These are phyloP conservation scores for Sungouiozyma intestinalis DNA, from an alignment of 805 yeast species.

Conservation along the genomic window DNA sequence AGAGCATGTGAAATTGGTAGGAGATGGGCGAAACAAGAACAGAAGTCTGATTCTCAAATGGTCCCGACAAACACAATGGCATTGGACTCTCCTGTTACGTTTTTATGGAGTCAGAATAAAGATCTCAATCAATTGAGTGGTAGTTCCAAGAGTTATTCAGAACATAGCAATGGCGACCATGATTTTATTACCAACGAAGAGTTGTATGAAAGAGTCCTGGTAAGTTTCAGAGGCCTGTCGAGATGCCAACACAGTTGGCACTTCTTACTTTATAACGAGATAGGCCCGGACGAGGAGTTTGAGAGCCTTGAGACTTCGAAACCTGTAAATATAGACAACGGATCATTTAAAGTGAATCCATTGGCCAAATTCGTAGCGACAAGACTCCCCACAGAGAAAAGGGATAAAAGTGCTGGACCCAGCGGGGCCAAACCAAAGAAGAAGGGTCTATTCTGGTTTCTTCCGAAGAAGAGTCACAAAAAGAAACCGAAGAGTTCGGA, in stretches of 20 bases:
- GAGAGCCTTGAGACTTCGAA: neutral
- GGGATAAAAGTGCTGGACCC: slow-evolving; percentile 5
- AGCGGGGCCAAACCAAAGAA: slow-evolving; percentile 13
- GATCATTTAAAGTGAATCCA: slow-evolving; percentile 23
- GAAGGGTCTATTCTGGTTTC: slow-evolving; percentile 20
- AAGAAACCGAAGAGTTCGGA: slow-evolving; percentile 4
- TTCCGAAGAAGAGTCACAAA: slow-evolving; percentile 10
- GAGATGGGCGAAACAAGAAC: slow-evolving; percentile 19
- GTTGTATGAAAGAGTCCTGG: slow-evolving; percentile 9
- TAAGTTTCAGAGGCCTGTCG: neutral
- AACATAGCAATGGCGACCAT: neutral
- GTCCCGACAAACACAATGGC: slow-evolving; percentile 9
- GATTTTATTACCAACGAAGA: slow-evolving; percentile 7
- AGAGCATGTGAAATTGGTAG: slow-evolving; percentile 7
- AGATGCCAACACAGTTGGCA: slow-evolving; percentile 1
- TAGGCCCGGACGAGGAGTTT: neutral
- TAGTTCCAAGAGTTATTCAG: neutral
- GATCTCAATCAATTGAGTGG: neutral
- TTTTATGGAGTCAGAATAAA: slow-evolving; percentile 21
- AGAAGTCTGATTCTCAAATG: slow-evolving; percentile 5
- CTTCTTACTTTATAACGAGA: slow-evolving; percentile 2
- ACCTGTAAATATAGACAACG: neutral
- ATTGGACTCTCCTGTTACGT: slow-evolving; percentile 20
- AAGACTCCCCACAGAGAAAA: slow-evolving; percentile 19
- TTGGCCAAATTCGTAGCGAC: slow-evolving; percentile 20